Evolutionary conservation across 2,329 filamentous ascomycete species (phyloP), one percentile per base, ranked within the genome.

Genomic region (Cryphonectria nitschkei): DNA sequence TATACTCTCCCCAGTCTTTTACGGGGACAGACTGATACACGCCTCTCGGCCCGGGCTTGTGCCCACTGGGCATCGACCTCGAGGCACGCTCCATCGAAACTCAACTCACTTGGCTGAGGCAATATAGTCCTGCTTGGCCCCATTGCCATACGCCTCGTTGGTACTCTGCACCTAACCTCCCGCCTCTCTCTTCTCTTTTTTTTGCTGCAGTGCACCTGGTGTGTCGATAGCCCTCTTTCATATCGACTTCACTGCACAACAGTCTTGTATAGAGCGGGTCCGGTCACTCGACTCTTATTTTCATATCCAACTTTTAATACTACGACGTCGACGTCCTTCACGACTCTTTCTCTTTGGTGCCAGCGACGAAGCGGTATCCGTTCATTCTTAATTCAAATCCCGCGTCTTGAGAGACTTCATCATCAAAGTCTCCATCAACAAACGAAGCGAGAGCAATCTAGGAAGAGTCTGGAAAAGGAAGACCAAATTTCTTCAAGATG

Each of bases 401-500:
- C 11, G 13, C 37, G 62, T 58, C 72, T 62, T 74, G 61, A 2
- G 9, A 11, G 29, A 41, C 50, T 16, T 65, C 54, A 67, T 72
- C 68, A 34, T 72, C 68, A 34, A n/a, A 19, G 13, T 19, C 54
- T 34, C 54, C 2, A 19, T 34, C 26, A 68, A 72, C 63, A 68
- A 22, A 61, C 41, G 68, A 64, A 69, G 67, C 56, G 41, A 67
- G 54, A 65, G 61, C 58, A 74, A 60, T n/a, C 63, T 62, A 71
- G 68, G 74, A 71, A 76, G 29, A 34, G 41, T 22, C 70, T 34
- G 72, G 69, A 72, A 65, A 72, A 50, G 69, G 70, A 62, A 70
- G 63, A 72, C 5, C n/a, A 65, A 8, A 19, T 22, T 37, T 43
- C 22, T 75, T 65, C 81, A 84, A 75, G 74, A 99, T 99, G 96